Evolutionary conservation across 352 stramenopile species (phyloP), one percentile per base, ranked within the genome.

Genomic region (Aphanomyces astaci): DNA sequence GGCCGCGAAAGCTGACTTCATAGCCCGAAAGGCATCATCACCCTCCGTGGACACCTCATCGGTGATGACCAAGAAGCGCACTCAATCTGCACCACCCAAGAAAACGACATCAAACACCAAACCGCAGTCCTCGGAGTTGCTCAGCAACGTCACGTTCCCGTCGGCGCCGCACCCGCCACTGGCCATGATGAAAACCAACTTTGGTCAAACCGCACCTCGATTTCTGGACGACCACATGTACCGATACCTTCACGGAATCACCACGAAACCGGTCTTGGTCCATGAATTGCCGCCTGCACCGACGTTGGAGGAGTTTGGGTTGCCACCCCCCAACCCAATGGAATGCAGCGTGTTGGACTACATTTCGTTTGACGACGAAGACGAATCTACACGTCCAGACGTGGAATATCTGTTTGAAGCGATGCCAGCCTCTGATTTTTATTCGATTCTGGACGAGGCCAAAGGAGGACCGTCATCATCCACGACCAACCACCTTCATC

Each of bases 211-310:
- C 2, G 10, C 48, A n/a, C 48, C n/a, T 31, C n/a, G 48, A 25
- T 31, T 55, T 10, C 48, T 55, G 10, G 48, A 55, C n/a, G 48
- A 55, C n/a, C 48, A 55, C n/a, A 55, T 55, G 48, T 55, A 31
- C 22, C 48, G 27, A 55, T 55, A 55, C 48, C 22, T 55, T 10
- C 48, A 55, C 2, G 48, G 48, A n/a, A n/a, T n/a, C 27, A 10
- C 48, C 10, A 10, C 48, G n/a, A 30, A 25, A 10, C n/a, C 48
- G n/a, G 48, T 22, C 48, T 25, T 55, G n/a, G 48, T 11, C 48
- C n/a, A 11, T 7, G 10, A 22, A 10, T 25, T 55, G n/a, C 15
- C 40, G 22, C 10, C 10, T 31, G n/a, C 22, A 7, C n/a, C 48
- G 7, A 43, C 7, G 7, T 15, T 43, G 36, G 36, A 43, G 36